Percentiles rank a stretch among this genome's conserved stretches.
Conservation (phyloP, 2,329 filamentous ascomycete genomes). For the Periconia digitata region DNA sequence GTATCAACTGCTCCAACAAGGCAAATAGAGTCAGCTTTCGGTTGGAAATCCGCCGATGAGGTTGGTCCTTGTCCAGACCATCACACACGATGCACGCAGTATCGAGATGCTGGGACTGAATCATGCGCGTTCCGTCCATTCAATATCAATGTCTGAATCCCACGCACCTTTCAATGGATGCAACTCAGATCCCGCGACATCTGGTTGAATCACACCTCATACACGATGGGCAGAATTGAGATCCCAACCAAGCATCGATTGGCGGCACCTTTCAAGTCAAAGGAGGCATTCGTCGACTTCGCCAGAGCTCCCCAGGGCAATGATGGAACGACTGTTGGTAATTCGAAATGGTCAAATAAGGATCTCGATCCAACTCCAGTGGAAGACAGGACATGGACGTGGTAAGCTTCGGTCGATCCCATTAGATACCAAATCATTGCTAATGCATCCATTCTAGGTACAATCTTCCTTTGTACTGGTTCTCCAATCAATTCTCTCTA, state of each 20-base stretch:
- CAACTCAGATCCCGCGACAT: neutral
- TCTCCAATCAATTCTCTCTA: neutral
- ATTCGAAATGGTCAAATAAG: constrained; percentile 25
- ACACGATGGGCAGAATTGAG: neutral
- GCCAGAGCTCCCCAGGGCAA: constrained; percentile 15
- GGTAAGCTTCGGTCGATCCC: constrained; percentile 8
- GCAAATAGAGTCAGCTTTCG: too few species aligned
- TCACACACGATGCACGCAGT: too few species aligned
- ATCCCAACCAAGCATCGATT: constrained; percentile 1
- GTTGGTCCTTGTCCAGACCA: too few species aligned
- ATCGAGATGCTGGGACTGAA: too few species aligned
- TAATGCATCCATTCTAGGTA: neutral
- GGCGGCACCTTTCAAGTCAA: constrained; percentile 19
- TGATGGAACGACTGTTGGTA: constrained; percentile 14
- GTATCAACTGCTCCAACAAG: too few species aligned
- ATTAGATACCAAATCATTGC: neutral
- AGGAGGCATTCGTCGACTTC: constrained; percentile 18
- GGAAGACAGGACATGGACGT: constrained; percentile 25
- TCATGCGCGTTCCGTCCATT: neutral
- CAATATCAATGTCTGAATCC: neutral
- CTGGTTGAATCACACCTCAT: too few species aligned
- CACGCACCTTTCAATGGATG: neutral
- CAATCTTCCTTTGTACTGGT: constrained; percentile 19
- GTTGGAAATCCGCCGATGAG: neutral
- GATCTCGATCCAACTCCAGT: constrained; percentile 25